These are phyloP conservation scores for Trichomonascus vanleenenianus DNA, from an alignment of 805 yeast genomes.

Conservation along the genomic window DNA sequence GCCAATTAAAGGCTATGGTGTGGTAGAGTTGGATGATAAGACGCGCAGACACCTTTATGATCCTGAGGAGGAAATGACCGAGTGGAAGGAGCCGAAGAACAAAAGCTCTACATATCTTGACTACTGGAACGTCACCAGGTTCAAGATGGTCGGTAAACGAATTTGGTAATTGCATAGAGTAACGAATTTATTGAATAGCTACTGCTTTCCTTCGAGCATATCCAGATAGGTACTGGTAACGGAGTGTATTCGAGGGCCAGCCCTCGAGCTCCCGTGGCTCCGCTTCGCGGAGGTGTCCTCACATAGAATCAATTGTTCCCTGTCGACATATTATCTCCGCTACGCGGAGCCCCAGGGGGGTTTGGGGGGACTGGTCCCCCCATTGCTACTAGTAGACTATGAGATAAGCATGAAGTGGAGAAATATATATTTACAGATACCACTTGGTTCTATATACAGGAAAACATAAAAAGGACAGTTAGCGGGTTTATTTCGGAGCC, in stretches of 20 bases:
- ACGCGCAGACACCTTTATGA: slow-evolving; percentile 21
- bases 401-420: background rate
- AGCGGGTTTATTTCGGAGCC: background rate
- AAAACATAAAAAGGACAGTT: background rate
- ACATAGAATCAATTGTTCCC: too few relatives aligned
- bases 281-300: too few relatives aligned
- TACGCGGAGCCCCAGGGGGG: too few relatives aligned
- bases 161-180: slow-evolving; percentile 48
- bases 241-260: too few relatives aligned
- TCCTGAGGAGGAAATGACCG: slow-evolving; percentile 24
- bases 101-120: background rate
- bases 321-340: too few relatives aligned
- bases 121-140: slow-evolving; percentile 41
- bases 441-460: slow-evolving; percentile 2
- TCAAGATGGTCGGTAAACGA: slow-evolving; percentile 67
- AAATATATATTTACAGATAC: background rate
- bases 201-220: too few relatives aligned
- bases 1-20: slow-evolving; percentile 15
- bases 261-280: too few relatives aligned
- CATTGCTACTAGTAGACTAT: too few relatives aligned
- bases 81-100: slow-evolving; percentile 7
- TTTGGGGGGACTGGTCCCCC: too few relatives aligned
- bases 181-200: too few relatives aligned
- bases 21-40: slow-evolving; percentile 20
- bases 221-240: too few relatives aligned